These are phyloP conservation scores for Suillus americanus DNA, from an alignment of 768 basidiomycete genomes.

Conservation along the genomic window DNA sequence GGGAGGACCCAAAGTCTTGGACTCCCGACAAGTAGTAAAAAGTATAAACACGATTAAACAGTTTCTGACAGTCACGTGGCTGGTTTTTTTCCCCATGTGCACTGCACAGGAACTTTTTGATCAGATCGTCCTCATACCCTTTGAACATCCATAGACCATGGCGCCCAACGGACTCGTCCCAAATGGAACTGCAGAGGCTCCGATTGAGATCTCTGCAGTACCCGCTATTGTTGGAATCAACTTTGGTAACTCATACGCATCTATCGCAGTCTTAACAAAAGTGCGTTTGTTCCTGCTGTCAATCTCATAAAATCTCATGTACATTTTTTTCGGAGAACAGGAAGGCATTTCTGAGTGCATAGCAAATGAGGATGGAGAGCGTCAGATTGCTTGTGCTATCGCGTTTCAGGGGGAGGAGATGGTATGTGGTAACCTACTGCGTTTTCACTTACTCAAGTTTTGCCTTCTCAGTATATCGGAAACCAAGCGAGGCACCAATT, in stretches of 20 bases:
- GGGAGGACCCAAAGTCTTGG: too few species aligned
- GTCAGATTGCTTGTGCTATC: constrained; percentile 94
- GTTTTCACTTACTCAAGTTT: constrained; percentile 10
- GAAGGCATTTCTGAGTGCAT: constrained; percentile 93
- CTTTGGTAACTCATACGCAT: constrained; percentile 93
- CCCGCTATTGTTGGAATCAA: constrained; percentile 89
- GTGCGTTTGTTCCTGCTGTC: constrained; percentile 38
- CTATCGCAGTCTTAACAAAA: constrained; percentile 94
- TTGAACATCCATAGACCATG: constrained; percentile 28
- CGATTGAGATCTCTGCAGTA: constrained; percentile 27
- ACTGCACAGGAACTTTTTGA: neutral
- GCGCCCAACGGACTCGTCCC: constrained; percentile 39
- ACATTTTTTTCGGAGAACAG: constrained; percentile 37
- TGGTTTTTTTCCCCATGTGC: constrained; percentile 2
- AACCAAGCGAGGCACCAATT: constrained; percentile 93
- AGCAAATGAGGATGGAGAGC: constrained; percentile 97
- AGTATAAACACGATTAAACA: too few species aligned
- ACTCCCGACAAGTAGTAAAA: too few species aligned
- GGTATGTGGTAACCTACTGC: constrained; percentile 45
- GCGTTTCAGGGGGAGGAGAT: constrained; percentile 91
- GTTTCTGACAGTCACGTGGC: neutral
- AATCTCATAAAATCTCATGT: neutral
- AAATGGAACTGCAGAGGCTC: constrained; percentile 53
- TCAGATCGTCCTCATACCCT: neutral
- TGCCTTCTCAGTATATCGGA: constrained; percentile 78